phyloP scores from a whole-genome alignment of 2,329 filamentous ascomycete species.

The Trichoderma arundinaceum region DNA sequence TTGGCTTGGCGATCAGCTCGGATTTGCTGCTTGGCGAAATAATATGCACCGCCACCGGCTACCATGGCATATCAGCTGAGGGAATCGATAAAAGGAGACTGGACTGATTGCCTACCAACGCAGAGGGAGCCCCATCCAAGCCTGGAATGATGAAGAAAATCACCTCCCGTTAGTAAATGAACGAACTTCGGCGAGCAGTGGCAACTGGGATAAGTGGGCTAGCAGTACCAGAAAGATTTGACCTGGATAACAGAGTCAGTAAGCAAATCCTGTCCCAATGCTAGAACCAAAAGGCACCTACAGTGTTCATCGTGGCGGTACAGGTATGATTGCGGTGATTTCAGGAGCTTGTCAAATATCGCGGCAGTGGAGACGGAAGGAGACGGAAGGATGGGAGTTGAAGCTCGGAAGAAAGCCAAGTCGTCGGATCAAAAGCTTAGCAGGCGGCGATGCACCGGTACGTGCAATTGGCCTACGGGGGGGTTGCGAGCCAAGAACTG shows the following conservation, averaged over 20 bases:
- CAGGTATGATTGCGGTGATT: not conserved
- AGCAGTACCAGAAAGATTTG: constrained; percentile 68
- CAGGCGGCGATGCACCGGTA: constrained; percentile 15
- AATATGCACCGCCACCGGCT: constrained; percentile 92
- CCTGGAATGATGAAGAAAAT: constrained; percentile 55
- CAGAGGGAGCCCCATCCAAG: constrained; percentile 91
- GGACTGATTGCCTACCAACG: constrained; percentile 65
- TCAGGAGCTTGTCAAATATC: constrained; percentile 10
- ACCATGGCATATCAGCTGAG: constrained; percentile 35
- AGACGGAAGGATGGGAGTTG: not conserved
- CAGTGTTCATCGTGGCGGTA: constrained; percentile 30
- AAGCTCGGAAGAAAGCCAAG: constrained; percentile 21
- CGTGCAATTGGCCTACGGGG: constrained; percentile 8
- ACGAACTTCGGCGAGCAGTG: not conserved
- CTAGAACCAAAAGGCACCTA: constrained; percentile 14
- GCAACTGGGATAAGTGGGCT: not conserved
- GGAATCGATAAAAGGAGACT: not conserved
- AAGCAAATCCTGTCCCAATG: not conserved
- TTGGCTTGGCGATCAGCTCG: constrained; percentile 83
- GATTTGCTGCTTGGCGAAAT: constrained; percentile 93
- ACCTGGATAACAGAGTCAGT: constrained; percentile 48
- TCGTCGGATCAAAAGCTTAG: constrained; percentile 26
- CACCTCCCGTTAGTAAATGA: constrained; percentile 10
- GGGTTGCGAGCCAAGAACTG: not conserved
- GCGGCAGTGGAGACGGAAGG: constrained; percentile 12